Evolutionary conservation across 352 stramenopile genomes (phyloP), one percentile per base, ranked within the genome.

Genomic region (Stephanocyclus meneghinianus): DNA sequence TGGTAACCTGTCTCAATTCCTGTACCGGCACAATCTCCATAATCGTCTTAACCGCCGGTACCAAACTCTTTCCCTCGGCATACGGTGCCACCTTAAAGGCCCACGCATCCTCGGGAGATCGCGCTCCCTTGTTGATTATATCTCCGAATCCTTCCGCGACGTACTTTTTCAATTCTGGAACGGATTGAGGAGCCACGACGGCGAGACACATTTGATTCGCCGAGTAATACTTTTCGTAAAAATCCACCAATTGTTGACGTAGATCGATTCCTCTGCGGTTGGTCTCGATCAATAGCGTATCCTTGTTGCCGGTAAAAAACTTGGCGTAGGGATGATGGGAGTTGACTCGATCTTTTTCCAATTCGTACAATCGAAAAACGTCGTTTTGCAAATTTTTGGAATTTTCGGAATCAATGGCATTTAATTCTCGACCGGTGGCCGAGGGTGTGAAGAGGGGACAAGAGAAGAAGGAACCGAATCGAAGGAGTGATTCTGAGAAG

Each of bases 311-410:
- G 0, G 93, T 96, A 65, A 92, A 95, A 73, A 98, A 98, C 53
- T 95, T 95, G 65, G 87, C 88, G 73, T 93, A 95, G 2, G 95
- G 94, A 81, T 97, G 94, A 7, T 91, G 68, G 4, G 50, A 70
- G 65, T 89, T 92, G 21, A 87, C 84, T n/a, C 84, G 55, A 69
- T 80, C 62, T 60, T 93, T 93, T 61, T 92, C 77, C 30, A 95
- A 73, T 76, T 95, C 89, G 77, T 91, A 93, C 11, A 94, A 37
- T 13, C 92, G 74, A 77, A 95, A 95, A 21, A 87, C 90, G 80
- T 99, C 96, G 72, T 95, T 96, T 87, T 98, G 96, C 45, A 98
- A 77, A 88, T 99, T 99, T 87, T 99, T 99, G 37, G 92, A 90
- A 85, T 99, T 95, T 87, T 99, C 97, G 35, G 92, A 96, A 76